Evolutionary conservation across 1,284 basidiomycete species (phyloP).

Genomic region (Austropuccinia psidii): DNA sequence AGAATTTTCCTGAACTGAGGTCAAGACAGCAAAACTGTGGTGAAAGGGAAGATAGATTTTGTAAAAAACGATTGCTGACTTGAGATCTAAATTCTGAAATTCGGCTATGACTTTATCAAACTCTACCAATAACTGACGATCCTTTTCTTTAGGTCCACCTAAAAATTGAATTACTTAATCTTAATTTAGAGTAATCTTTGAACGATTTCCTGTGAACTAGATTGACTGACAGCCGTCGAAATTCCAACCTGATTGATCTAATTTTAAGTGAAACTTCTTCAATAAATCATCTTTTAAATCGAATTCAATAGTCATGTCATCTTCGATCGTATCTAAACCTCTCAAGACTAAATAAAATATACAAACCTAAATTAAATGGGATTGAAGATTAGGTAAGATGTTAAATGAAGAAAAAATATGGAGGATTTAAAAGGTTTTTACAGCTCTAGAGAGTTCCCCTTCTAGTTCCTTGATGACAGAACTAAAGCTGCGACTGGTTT

Average conservation of each 20-base stretch:
- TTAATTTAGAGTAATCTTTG: too few species aligned
- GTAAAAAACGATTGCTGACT: too few species aligned
- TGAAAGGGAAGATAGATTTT: too few species aligned
- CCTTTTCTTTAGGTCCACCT: slow-evolving; percentile 77
- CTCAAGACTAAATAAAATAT: slow-evolving; percentile 92
- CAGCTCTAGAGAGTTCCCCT: slow-evolving; percentile 82
- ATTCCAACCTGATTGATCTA: slow-evolving; percentile 77
- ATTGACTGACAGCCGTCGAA: slow-evolving; percentile 58
- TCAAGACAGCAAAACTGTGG: not conserved
- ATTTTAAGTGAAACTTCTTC: slow-evolving; percentile 71
- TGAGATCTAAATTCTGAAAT: slow-evolving; percentile 57
- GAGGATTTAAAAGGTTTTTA: slow-evolving; percentile 52
- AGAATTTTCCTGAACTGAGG: not conserved
- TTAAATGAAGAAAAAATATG: too few species aligned
- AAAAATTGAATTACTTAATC: not conserved
- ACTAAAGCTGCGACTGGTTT: slow-evolving; percentile 81
- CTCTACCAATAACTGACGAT: slow-evolving; percentile 75
- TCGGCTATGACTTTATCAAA: slow-evolving; percentile 80
- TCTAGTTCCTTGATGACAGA: slow-evolving; percentile 95
- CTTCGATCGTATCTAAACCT: slow-evolving; percentile 91
- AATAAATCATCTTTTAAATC: slow-evolving; percentile 77
- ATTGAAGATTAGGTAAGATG: not conserved
- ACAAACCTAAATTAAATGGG: slow-evolving; percentile 62
- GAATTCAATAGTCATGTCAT: slow-evolving; percentile 93
- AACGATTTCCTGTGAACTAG: too few species aligned